phyloP scores from a whole-genome alignment of 768 basidiomycete species.

The Butyriboletus loyo region DNA sequence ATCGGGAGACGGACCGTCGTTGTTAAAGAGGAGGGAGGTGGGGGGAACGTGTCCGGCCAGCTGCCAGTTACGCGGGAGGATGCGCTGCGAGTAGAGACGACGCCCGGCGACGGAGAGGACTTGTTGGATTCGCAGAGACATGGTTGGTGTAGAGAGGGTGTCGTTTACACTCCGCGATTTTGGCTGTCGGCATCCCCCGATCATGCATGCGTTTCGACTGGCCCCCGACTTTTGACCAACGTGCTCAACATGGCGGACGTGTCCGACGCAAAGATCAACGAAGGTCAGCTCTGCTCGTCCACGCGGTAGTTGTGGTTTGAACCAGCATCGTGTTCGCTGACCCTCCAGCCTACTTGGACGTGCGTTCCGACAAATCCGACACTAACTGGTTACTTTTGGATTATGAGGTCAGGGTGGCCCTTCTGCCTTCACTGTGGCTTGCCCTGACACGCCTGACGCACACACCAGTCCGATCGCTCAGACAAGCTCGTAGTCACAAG shows the following conservation, averaged over 20 bases:
- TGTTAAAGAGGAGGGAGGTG: conserved; percentile 27
- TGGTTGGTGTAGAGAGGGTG: not conserved
- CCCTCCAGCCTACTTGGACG: conserved; percentile 75
- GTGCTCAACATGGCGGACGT: conserved; percentile 67
- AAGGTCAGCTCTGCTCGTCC: conserved; percentile 48
- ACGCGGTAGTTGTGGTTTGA: conserved; percentile 11
- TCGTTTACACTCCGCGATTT: conserved; percentile 19
- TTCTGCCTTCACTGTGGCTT: conserved; percentile 1
- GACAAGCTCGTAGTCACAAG: conserved; percentile 77
- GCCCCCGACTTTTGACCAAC: not conserved
- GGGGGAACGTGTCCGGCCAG: conserved; percentile 32
- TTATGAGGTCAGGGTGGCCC: conserved; percentile 59
- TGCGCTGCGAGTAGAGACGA: conserved; percentile 26
- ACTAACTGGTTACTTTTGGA: conserved; percentile 90
- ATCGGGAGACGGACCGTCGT: conserved; percentile 17
- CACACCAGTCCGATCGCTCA: conserved; percentile 60
- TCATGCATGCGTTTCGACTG: not conserved
- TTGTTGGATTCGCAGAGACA: conserved; percentile 17
- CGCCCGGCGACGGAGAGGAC: conserved; percentile 9
- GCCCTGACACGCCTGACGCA: conserved; percentile 19
- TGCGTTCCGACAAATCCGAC: conserved; percentile 80
- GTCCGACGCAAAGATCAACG: conserved; percentile 64
- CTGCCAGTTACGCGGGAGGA: conserved; percentile 30
- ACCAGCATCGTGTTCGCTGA: conserved; percentile 6
- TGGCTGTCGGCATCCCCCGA: conserved; percentile 24